A percentile compares a stretch with the other conserved stretches of the same genome.
These are phyloP conservation scores for Zygnema cylindricum DNA, from an alignment of 139 green algal species.

Conservation along the genomic window DNA sequence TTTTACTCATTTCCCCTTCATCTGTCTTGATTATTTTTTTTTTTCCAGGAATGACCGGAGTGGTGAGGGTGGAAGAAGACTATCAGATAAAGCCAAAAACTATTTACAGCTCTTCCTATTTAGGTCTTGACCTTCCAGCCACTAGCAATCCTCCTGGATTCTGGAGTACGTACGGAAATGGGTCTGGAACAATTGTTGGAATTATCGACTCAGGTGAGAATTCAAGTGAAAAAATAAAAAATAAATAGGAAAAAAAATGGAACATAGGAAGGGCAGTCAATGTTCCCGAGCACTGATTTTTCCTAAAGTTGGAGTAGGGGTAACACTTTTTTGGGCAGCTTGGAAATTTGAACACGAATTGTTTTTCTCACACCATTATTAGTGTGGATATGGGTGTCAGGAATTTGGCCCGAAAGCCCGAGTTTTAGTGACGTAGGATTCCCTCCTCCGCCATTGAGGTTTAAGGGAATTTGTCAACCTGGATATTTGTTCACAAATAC, in stretches of 20 bases:
- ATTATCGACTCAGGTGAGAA: background rate
- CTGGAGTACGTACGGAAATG: background rate
- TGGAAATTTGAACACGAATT: too few species aligned
- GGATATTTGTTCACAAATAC: background rate
- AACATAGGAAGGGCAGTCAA: too few species aligned
- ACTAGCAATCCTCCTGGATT: background rate
- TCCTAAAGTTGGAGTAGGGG: background rate
- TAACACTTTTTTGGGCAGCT: too few species aligned
- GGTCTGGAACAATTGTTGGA: background rate
- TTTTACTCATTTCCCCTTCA: too few species aligned
- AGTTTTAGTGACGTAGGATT: background rate
- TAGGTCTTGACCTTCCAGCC: background rate
- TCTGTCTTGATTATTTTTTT: too few species aligned
- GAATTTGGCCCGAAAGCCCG: background rate
- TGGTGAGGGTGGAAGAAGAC: background rate
- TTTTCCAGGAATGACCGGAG: background rate
- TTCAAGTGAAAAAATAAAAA: background rate
- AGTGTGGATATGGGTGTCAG: background rate
- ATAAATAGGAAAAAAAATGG: background rate
- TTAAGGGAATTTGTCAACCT: background rate
- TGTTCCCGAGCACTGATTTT: too few species aligned
- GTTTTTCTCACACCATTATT: background rate
- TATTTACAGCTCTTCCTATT: background rate
- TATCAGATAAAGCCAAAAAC: background rate
- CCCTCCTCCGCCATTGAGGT: background rate